A percentile compares a stretch with the other conserved stretches of the same genome.
phyloP scores from a whole-genome alignment of 345 rosid species.

The Gossypium turneri region DNA sequence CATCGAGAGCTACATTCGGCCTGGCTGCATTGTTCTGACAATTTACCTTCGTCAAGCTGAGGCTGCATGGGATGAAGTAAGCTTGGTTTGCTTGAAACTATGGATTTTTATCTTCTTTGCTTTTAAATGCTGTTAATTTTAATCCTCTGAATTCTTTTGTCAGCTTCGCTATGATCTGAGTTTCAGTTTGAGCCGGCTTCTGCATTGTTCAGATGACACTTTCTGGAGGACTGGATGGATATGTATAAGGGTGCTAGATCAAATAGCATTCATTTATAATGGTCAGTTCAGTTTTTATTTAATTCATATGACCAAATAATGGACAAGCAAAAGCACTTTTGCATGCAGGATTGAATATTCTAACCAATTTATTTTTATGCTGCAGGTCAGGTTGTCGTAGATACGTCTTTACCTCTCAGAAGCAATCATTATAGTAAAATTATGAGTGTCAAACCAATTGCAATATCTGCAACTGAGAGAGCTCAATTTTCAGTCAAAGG shows the following conservation, averaged over 20 bases:
- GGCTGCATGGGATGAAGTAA: conserved; percentile 89
- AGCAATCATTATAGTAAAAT: conserved; percentile 56
- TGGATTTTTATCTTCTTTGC: background rate
- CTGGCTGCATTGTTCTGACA: conserved; percentile 89
- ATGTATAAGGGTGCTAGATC: conserved; percentile 66
- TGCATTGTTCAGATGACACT: conserved; percentile 62
- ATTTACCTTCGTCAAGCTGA: conserved; percentile 82
- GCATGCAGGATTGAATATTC: conserved; percentile 19
- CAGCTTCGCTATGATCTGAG: conserved; percentile 73
- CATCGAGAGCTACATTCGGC: conserved; percentile 98
- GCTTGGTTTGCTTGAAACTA: conserved; percentile 26
- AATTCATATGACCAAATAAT: background rate
- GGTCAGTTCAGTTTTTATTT: conserved; percentile 43
- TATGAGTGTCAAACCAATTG: conserved; percentile 72
- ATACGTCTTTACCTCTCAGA: conserved; percentile 57
- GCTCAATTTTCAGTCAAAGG: conserved; percentile 74
- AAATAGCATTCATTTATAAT: conserved; percentile 69
- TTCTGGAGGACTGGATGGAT: conserved; percentile 96
- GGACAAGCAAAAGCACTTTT: background rate
- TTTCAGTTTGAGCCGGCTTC: conserved; percentile 76
- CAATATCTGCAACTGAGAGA: conserved; percentile 53
- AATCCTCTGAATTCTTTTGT: conserved; percentile 14
- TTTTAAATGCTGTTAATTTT: conserved; percentile 1
- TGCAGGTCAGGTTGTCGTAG: conserved; percentile 86
- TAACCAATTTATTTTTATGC: conserved; percentile 9